phyloP scores from a whole-genome alignment of 2,329 filamentous ascomycete species.

The Cordyceps militaris region DNA sequence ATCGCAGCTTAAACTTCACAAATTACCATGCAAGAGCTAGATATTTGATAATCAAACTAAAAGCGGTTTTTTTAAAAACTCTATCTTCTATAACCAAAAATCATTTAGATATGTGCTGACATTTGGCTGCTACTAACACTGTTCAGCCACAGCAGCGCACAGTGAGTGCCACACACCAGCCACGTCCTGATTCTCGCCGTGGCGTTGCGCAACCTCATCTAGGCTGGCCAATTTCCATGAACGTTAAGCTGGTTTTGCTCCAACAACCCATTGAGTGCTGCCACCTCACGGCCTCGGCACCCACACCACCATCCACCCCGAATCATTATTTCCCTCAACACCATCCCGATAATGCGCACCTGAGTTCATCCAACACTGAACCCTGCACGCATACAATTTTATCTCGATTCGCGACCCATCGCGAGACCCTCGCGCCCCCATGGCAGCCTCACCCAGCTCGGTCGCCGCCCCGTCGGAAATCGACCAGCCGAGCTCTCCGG shows the following conservation, averaged over 20 bases:
- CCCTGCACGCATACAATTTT: constrained; percentile 4
- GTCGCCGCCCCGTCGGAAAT: constrained; percentile 37
- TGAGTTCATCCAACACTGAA: background rate
- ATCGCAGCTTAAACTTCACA: background rate
- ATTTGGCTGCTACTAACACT: background rate
- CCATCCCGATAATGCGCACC: background rate
- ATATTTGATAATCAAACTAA: background rate
- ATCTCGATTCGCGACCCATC: constrained; percentile 5
- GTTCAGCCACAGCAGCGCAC: background rate
- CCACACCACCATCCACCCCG: background rate
- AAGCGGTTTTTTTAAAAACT: background rate
- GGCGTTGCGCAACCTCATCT: constrained; percentile 1
- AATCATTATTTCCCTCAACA: background rate
- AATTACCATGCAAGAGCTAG: background rate
- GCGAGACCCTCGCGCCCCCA: constrained; percentile 16
- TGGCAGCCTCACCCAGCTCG: constrained; percentile 36
- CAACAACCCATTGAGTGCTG: constrained; percentile 3
- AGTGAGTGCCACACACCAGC: constrained; percentile 9
- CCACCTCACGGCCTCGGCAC: background rate
- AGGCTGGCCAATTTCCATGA: constrained; percentile 5
- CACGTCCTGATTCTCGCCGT: constrained; percentile 7
- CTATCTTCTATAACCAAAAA: background rate
- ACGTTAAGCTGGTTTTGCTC: background rate
- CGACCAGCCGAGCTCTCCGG: constrained; percentile 41
- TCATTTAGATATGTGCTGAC: background rate